Evolutionary conservation across 768 basidiomycete species (phyloP).

Genomic region (Pulveroboletus ravenelii): DNA sequence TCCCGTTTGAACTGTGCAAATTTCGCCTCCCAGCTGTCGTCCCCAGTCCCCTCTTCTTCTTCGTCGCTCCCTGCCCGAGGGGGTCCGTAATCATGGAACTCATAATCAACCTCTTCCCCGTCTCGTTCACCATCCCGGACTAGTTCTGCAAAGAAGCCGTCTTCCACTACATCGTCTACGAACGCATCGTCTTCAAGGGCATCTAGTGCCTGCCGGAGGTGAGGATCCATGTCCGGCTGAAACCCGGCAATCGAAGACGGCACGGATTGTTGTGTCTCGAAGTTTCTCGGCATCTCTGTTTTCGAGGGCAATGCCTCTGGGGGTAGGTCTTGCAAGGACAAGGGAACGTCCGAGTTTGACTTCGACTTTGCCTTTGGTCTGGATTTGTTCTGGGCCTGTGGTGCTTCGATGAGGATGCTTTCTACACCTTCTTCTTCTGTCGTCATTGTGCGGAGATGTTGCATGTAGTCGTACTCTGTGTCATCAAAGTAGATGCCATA

Average conservation of each 20-base stretch:
- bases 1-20: conserved; percentile 76
- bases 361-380: conserved; percentile 33
- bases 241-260: conserved; percentile 84
- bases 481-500: conserved; percentile 97
- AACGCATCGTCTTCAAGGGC: conserved; percentile 96
- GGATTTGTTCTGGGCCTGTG: conserved; percentile 37
- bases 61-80: conserved; percentile 18
- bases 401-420: conserved; percentile 77
- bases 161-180: conserved; percentile 69
- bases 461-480: conserved; percentile 97
- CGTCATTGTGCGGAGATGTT: conserved; percentile 82
- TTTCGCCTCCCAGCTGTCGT: conserved; percentile 66
- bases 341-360: conserved; percentile 32
- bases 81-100: conserved; percentile 52
- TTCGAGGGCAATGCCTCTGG: conserved; percentile 68
- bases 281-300: conserved; percentile 67
- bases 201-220: conserved; percentile 86
- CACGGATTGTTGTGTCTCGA: conserved; percentile 72
- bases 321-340: conserved; percentile 58
- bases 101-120: conserved; percentile 54
- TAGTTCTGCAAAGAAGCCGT: conserved; percentile 72
- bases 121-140: conserved; percentile 67
- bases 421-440: conserved; percentile 77
- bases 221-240: conserved; percentile 94
- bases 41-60: conserved; percentile 28